A percentile compares a stretch with the other conserved stretches of the same genome.
These are phyloP conservation scores for Auriculariales sp. DNA, from an alignment of 768 basidiomycete species.

Conservation along the genomic window DNA sequence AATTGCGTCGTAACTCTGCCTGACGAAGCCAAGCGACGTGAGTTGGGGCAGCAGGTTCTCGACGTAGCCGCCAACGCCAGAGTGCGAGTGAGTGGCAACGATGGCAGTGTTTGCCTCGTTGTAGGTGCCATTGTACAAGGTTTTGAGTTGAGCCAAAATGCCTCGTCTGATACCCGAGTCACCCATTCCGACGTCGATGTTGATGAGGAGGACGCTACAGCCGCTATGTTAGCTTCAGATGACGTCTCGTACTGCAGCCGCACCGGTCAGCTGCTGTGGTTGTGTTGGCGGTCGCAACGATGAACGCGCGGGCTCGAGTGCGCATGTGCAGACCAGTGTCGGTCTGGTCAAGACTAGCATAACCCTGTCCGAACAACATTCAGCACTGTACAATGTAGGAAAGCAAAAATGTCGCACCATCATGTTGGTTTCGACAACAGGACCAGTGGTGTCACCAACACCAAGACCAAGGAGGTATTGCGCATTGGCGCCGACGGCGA, in stretches of 20 bases:
- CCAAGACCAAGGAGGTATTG: slow-evolving; percentile 47
- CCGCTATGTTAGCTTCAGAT: neutral
- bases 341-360: slow-evolving; percentile 47
- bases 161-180: slow-evolving; percentile 61
- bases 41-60: slow-evolving; percentile 68
- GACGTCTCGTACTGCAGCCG: neutral
- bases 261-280: slow-evolving; percentile 32
- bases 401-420: slow-evolving; percentile 31
- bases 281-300: slow-evolving; percentile 46
- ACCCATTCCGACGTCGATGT: slow-evolving; percentile 64
- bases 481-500: slow-evolving; percentile 18
- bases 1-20: slow-evolving; percentile 57
- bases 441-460: no score
- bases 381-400: neutral
- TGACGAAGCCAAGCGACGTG: slow-evolving; percentile 60
- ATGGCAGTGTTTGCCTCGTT: slow-evolving; percentile 59
- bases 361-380: slow-evolving; percentile 32
- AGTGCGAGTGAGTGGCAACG: slow-evolving; percentile 56
- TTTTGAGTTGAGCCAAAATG: slow-evolving; percentile 42
- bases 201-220: neutral
- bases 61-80: slow-evolving; percentile 66
- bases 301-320: slow-evolving; percentile 62
- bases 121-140: slow-evolving; percentile 49
- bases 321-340: slow-evolving; percentile 70
- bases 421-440: slow-evolving; percentile 74